Percentiles rank a stretch among this genome's conserved stretches.
phyloP scores from a whole-genome alignment of 2,329 filamentous ascomycete species.

The Exserohilum turcica region DNA sequence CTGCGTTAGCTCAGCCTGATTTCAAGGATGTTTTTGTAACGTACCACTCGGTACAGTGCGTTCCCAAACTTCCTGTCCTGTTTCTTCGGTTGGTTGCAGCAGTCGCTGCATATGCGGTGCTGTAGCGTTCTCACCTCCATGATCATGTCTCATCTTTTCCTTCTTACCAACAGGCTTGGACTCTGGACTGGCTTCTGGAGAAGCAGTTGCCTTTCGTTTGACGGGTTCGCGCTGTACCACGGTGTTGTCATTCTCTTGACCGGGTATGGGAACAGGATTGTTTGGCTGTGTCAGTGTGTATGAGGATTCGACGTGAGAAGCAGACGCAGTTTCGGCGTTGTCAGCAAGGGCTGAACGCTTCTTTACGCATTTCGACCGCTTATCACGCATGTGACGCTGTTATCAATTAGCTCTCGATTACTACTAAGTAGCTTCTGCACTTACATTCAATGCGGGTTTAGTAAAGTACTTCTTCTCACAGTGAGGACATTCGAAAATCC shows the following conservation, averaged over 20 bases:
- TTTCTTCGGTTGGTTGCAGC: too few species aligned
- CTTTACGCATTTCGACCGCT: constrained; percentile 3
- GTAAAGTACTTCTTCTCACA: constrained; percentile 9
- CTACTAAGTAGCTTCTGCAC: not conserved
- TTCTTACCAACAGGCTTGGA: constrained; percentile 2
- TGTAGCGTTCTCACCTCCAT: too few species aligned
- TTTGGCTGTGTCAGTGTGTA: not conserved
- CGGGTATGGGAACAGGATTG: constrained; percentile 1
- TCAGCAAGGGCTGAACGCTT: not conserved
- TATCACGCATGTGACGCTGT: constrained; percentile 8
- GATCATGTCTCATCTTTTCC: not conserved
- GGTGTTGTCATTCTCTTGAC: not conserved
- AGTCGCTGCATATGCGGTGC: too few species aligned
- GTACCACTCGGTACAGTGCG: too few species aligned
- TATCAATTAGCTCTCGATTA: not conserved
- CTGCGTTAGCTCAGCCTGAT: too few species aligned
- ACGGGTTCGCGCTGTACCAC: not conserved
- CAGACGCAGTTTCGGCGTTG: not conserved
- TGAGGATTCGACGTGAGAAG: constrained; percentile 15
- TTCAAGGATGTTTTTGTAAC: too few species aligned
- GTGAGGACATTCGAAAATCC: not conserved
- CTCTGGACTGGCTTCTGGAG: constrained; percentile 10
- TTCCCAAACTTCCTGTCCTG: too few species aligned
- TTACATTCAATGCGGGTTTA: not conserved
- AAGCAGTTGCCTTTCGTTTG: constrained; percentile 13